Conservation (phyloP, 2,329 filamentous ascomycete species). For the Hypoxylon sp. region DNA sequence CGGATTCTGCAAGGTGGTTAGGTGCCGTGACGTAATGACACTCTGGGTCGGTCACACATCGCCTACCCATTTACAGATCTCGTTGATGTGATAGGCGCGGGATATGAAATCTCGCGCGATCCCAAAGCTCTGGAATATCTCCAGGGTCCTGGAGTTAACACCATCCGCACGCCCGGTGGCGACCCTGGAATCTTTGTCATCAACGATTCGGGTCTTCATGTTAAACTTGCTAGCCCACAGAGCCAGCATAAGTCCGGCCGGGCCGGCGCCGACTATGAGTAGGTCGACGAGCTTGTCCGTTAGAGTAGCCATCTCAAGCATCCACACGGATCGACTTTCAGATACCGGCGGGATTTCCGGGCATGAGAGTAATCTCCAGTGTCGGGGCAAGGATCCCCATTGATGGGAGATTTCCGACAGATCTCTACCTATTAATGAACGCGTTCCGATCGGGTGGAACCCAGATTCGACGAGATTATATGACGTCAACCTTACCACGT, state of each 20-base stretch:
- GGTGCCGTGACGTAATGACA: neutral
- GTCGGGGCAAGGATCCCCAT: neutral
- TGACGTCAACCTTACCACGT: conserved; percentile 4
- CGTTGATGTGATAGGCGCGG: conserved; percentile 12
- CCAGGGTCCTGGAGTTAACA: conserved; percentile 1
- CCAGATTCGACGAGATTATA: neutral
- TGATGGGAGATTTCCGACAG: neutral
- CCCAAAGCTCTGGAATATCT: conserved; percentile 12
- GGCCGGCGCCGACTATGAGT: conserved; percentile 9
- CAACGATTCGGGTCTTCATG: conserved; percentile 8
- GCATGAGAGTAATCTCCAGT: neutral
- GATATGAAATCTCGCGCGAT: neutral
- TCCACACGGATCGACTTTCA: neutral
- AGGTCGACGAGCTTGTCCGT: conserved; percentile 1
- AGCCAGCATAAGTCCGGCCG: neutral
- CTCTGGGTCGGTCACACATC: neutral
- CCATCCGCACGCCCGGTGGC: conserved; percentile 7
- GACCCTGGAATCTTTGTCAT: neutral
- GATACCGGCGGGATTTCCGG: neutral
- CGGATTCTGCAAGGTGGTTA: conserved; percentile 3
- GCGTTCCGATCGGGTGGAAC: conserved; percentile 1
- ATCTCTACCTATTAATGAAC: neutral
- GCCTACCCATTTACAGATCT: conserved; percentile 8
- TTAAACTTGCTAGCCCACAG: conserved; percentile 7
- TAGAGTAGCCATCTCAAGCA: neutral